A percentile compares a stretch with the other conserved stretches of the same genome.
These are phyloP conservation scores for Fusarium papillatum DNA, from an alignment of 2,329 filamentous ascomycete species.

Conservation along the genomic window DNA sequence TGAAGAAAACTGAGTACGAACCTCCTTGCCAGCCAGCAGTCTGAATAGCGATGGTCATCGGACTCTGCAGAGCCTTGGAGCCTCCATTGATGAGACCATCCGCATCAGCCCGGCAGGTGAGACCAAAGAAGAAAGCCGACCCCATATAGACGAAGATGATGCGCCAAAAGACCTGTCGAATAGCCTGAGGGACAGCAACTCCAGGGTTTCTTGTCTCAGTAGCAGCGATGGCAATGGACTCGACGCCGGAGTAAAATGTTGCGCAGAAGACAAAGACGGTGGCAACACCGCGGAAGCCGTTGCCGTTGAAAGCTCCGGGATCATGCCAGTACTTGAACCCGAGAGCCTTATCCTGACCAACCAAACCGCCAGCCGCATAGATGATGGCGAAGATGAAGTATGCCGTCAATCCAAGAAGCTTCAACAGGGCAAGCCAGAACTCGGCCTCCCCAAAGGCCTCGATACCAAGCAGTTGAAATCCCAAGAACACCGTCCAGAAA, in stretches of 20 bases:
- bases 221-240: conserved; percentile 73
- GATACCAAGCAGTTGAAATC: conserved; percentile 79
- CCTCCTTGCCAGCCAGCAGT: conserved; percentile 81
- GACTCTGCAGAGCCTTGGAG: conserved; percentile 76
- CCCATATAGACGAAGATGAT: conserved; percentile 77
- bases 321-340: conserved; percentile 81
- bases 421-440: conserved; percentile 83
- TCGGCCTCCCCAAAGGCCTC: conserved; percentile 84
- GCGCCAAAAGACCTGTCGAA: conserved; percentile 72
- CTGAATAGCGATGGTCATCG: conserved; percentile 81
- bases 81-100: conserved; percentile 71
- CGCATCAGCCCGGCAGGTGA: conserved; percentile 80
- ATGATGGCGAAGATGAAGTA: conserved; percentile 83
- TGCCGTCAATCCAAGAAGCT: conserved; percentile 77
- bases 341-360: conserved; percentile 68
- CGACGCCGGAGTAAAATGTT: conserved; percentile 79
- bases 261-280: conserved; percentile 78
- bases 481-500: conserved; percentile 80
- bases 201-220: conserved; percentile 72
- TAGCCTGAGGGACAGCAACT: conserved; percentile 68
- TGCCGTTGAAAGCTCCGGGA: conserved; percentile 75
- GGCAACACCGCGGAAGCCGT: conserved; percentile 76
- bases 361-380: conserved; percentile 76
- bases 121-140: conserved; percentile 79
- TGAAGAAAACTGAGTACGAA: conserved; percentile 8